Conservation (phyloP, 306 rosid species). For the Albizia julibrissin region DNA sequence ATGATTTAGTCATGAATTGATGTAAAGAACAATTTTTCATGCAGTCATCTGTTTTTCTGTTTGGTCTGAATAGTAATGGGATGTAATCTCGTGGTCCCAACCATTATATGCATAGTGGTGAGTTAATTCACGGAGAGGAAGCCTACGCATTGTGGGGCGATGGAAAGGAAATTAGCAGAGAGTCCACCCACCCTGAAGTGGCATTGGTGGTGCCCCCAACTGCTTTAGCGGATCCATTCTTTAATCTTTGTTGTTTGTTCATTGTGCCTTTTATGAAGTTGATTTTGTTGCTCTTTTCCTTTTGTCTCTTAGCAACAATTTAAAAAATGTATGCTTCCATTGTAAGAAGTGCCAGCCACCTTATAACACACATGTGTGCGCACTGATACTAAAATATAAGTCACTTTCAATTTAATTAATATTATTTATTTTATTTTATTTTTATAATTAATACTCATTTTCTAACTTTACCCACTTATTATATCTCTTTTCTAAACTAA, state of each 20-base stretch:
- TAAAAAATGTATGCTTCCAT: neutral
- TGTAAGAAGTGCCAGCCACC: neutral
- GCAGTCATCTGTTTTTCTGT: neutral
- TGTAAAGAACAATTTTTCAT: neutral
- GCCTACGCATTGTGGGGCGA: constrained; percentile 45
- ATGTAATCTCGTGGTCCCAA: constrained; percentile 53
- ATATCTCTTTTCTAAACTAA: too few relatives aligned
- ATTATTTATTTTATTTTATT: accelerated
- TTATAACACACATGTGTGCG: too few relatives aligned
- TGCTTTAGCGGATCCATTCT: constrained; percentile 32
- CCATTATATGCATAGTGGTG: constrained; percentile 49
- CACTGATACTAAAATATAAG: too few relatives aligned
- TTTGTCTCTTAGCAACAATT: neutral
- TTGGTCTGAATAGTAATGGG: constrained; percentile 63
- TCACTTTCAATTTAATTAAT: too few relatives aligned
- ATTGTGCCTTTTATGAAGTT: neutral
- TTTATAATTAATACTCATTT: too few relatives aligned
- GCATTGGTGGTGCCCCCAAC: constrained; percentile 46
- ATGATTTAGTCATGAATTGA: neutral
- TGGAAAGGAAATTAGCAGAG: constrained; percentile 51
- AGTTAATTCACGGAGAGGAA: constrained; percentile 67
- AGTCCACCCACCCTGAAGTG: constrained; percentile 25
- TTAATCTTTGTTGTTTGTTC: neutral
- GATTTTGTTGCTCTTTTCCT: neutral
- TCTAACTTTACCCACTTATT: too few relatives aligned